A percentile compares a stretch with the other conserved stretches of the same genome.
Evolutionary conservation across 2,329 filamentous ascomycete species (phyloP).

Genomic region (Paecilomyces variotii): DNA sequence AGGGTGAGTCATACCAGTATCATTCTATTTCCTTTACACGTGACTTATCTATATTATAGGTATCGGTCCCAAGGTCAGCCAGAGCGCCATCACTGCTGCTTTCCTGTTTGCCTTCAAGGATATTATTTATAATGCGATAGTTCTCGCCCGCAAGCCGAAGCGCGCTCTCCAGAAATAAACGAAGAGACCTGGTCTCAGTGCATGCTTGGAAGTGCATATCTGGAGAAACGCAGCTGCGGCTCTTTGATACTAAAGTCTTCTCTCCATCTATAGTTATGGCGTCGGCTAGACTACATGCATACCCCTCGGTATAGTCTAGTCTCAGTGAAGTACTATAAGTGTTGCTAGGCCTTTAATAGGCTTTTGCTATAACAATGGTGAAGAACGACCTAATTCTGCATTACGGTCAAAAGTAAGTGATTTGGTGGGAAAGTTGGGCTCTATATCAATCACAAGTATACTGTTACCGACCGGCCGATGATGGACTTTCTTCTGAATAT

Average conservation of each 20-base stretch:
- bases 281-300: not conserved
- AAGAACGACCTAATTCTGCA: not conserved
- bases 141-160: constrained; percentile 23
- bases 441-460: not conserved
- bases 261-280: not conserved
- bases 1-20: constrained; percentile 53
- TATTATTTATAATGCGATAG: constrained; percentile 65
- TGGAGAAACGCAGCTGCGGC: not conserved
- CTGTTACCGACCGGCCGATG: not conserved
- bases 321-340: not conserved
- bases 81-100: constrained; percentile 92
- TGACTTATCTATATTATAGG: constrained; percentile 44
- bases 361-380: not conserved
- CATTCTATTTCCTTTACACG: constrained; percentile 3
- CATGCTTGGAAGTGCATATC: not conserved
- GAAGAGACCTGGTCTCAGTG: not conserved
- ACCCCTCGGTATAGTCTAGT: not conserved
- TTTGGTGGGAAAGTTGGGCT: not conserved
- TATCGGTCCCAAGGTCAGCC: constrained; percentile 90
- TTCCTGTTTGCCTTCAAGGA: constrained; percentile 99
- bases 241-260: not conserved
- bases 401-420: not conserved
- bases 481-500: not conserved
- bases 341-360: not conserved
- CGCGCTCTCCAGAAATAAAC: constrained; percentile 22